phyloP scores from a whole-genome alignment of 768 basidiomycete species.

The Leucocoprinus birnbaumii region DNA sequence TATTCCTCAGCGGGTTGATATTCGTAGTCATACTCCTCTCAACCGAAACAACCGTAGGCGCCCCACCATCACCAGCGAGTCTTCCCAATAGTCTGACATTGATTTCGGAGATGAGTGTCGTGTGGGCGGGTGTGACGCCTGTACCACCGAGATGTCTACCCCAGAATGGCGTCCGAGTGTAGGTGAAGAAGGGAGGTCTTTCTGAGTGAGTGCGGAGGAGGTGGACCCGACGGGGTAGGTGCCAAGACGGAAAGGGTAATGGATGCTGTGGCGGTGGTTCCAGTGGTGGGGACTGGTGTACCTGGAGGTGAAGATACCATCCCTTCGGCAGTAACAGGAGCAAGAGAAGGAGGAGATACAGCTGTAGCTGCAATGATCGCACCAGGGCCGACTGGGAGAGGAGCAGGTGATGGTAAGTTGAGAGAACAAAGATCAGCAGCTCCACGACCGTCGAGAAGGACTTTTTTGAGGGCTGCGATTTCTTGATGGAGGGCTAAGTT shows the following conservation, averaged over 20 bases:
- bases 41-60: constrained; percentile 11
- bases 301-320: constrained; percentile 1
- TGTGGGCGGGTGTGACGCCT: constrained; percentile 82
- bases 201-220: constrained; percentile 74
- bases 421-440: constrained; percentile 29
- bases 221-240: constrained; percentile 29
- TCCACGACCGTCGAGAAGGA: constrained; percentile 61
- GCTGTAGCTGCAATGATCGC: constrained; percentile 24
- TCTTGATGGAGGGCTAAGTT: constrained; percentile 82
- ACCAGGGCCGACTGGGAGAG: constrained; percentile 39
- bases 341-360: constrained; percentile 1
- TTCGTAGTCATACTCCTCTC: constrained; percentile 35
- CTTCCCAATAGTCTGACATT: constrained; percentile 14
- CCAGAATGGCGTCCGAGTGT: constrained; percentile 61
- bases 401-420: constrained; percentile 50
- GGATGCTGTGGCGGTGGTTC: background rate
- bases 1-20: constrained; percentile 56
- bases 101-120: constrained; percentile 76
- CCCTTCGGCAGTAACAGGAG: background rate
- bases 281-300: background rate
- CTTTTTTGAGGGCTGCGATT: constrained; percentile 69
- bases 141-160: constrained; percentile 65
- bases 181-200: constrained; percentile 69
- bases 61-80: background rate
- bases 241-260: background rate